phyloP scores from a whole-genome alignment of 2,329 filamentous ascomycete genomes.

The Graphilbum sp. region DNA sequence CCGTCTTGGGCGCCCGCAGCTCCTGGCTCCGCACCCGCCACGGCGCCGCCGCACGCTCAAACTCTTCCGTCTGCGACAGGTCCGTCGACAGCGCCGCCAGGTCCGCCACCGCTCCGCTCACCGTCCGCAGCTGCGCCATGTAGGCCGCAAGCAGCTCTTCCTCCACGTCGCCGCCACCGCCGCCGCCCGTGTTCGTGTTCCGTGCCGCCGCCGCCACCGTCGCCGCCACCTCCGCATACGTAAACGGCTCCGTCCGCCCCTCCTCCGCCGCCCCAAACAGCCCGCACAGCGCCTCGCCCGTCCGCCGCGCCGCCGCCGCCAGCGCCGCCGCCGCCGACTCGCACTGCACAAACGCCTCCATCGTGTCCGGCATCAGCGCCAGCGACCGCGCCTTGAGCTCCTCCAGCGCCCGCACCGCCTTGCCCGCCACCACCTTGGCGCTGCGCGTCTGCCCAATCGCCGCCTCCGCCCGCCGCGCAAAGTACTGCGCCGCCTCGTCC shows the following conservation, averaged over 20 bases:
- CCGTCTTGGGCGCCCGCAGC: constrained; percentile 64
- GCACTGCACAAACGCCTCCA: constrained; percentile 50
- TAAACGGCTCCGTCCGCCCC: constrained; percentile 50
- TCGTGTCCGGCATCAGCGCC: constrained; percentile 48
- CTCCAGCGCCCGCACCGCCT: constrained; percentile 59
- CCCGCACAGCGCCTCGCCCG: constrained; percentile 49
- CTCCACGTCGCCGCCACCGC: constrained; percentile 9
- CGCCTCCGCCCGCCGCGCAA: constrained; percentile 53
- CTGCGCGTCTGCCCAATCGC: constrained; percentile 63
- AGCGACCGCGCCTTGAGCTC: constrained; percentile 64
- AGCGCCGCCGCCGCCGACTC: constrained; percentile 49
- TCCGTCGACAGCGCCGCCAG: constrained; percentile 55
- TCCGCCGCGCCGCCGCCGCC: constrained; percentile 46
- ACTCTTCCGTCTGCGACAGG: constrained; percentile 58
- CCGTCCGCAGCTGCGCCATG: constrained; percentile 45
- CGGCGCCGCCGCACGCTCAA: constrained; percentile 59
- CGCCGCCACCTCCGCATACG: constrained; percentile 47
- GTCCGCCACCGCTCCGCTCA: constrained; percentile 50
- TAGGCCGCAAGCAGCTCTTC: constrained; percentile 57
- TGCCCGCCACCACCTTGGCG: constrained; percentile 67
- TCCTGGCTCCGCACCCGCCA: constrained; percentile 75
- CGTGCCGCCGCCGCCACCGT: constrained; percentile 24
- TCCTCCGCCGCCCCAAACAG: constrained; percentile 49
- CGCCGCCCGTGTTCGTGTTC: neutral
- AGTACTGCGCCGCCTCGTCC: constrained; percentile 49